Conservation (phyloP, 2,329 filamentous ascomycete genomes). For the Fusarium tjaetaba region DNA sequence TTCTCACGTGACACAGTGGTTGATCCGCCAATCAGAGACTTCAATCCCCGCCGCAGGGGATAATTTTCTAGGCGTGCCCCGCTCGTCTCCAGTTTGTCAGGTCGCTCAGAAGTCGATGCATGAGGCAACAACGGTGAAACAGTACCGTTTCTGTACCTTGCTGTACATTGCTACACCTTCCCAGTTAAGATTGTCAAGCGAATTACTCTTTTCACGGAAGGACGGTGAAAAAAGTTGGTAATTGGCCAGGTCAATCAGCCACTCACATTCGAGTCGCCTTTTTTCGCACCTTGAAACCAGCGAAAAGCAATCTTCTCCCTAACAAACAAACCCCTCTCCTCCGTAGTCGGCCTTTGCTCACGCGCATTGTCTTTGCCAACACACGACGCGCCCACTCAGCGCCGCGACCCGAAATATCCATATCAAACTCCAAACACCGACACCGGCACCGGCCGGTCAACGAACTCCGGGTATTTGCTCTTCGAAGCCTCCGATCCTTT, state of each 20-base stretch:
- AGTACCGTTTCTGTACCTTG: conserved; percentile 29
- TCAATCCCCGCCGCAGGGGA: neutral
- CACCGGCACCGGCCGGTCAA: conserved; percentile 44
- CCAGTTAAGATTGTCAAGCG: neutral
- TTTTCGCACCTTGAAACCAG: conserved; percentile 32
- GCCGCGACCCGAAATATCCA: conserved; percentile 37
- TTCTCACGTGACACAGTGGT: neutral
- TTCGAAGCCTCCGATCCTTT: conserved; percentile 11
- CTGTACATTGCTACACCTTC: conserved; percentile 13
- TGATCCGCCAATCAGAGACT: conserved; percentile 7
- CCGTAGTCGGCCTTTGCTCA: conserved; percentile 48
- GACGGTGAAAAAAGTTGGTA: conserved; percentile 4
- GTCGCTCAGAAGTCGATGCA: conserved; percentile 22
- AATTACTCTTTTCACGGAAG: conserved; percentile 2
- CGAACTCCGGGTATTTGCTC: conserved; percentile 16
- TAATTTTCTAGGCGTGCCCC: conserved; percentile 21
- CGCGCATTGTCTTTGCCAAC: conserved; percentile 38
- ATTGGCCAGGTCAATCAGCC: conserved; percentile 21
- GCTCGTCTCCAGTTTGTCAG: conserved; percentile 20
- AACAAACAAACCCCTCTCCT: conserved; percentile 43
- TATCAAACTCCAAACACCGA: conserved; percentile 42
- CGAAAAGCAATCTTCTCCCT: conserved; percentile 38
- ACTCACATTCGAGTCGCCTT: conserved; percentile 28
- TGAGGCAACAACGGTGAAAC: conserved; percentile 2
- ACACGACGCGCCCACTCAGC: conserved; percentile 41